phyloP scores from a whole-genome alignment of 768 basidiomycete genomes.

The Lyophyllum decastes region DNA sequence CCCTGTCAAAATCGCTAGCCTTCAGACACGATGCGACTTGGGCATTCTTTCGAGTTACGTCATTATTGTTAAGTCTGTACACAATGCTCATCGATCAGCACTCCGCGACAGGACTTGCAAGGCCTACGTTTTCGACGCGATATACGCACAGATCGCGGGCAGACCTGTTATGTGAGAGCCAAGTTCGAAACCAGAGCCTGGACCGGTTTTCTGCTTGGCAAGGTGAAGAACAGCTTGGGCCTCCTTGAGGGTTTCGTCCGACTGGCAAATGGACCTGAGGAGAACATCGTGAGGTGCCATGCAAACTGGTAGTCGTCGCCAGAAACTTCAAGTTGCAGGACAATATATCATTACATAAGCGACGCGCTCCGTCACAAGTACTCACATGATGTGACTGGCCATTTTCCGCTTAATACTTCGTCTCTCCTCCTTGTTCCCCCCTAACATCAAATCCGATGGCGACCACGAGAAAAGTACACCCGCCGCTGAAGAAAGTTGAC shows the following conservation, averaged over 20 bases:
- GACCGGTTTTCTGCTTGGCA: conserved; percentile 42
- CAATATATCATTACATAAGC: neutral
- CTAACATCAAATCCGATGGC: neutral
- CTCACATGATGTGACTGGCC: neutral
- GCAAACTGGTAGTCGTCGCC: neutral
- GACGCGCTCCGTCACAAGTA: neutral
- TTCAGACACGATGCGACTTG: conserved; percentile 36
- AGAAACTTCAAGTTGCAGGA: no score
- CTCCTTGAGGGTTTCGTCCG: conserved; percentile 33
- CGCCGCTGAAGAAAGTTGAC: conserved; percentile 13
- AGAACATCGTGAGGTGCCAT: conserved; percentile 31
- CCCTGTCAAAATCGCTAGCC: conserved; percentile 28
- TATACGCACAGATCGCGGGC: conserved; percentile 50
- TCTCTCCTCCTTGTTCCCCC: neutral
- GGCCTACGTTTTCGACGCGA: conserved; percentile 49
- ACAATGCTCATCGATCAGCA: neutral
- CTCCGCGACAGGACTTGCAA: neutral
- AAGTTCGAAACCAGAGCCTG: conserved; percentile 51
- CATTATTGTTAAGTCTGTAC: conserved; percentile 32
- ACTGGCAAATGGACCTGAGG: conserved; percentile 27
- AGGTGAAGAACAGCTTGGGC: conserved; percentile 34
- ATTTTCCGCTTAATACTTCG: neutral
- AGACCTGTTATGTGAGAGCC: conserved; percentile 39
- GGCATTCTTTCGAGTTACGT: conserved; percentile 29
- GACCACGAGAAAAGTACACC: conserved; percentile 2